A percentile compares a stretch with the other conserved stretches of the same genome.
Conservation (phyloP, 768 basidiomycete genomes). For the Pisolithus sp. region DNA sequence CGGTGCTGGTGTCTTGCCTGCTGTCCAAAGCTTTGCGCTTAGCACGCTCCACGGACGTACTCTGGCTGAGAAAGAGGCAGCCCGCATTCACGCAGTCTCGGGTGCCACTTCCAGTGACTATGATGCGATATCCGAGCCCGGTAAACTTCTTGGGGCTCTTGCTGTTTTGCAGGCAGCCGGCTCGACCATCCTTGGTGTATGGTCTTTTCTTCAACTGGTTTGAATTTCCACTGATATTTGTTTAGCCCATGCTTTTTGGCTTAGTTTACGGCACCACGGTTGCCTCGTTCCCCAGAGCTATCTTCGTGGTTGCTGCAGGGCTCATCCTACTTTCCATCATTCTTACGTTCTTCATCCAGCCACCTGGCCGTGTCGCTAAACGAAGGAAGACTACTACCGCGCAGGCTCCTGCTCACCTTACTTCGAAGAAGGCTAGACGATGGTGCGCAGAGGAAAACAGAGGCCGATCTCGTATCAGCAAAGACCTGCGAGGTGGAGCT, state of each 20-base stretch:
- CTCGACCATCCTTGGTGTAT: conserved; percentile 51
- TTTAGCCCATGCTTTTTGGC: conserved; percentile 67
- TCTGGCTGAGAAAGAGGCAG: conserved; percentile 30
- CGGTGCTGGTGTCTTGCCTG: conserved; percentile 63
- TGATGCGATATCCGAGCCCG: conserved; percentile 35
- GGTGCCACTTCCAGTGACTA: conserved; percentile 4
- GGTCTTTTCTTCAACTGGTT: conserved; percentile 6
- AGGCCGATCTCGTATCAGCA: conserved; percentile 30
- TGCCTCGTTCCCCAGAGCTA: conserved; percentile 56
- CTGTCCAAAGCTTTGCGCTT: conserved; percentile 67
- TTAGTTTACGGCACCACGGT: conserved; percentile 61
- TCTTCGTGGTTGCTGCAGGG: conserved; percentile 56
- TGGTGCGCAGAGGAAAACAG: conserved; percentile 13
- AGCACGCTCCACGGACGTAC: conserved; percentile 44
- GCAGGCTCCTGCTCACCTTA: conserved; percentile 1
- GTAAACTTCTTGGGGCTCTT: conserved; percentile 66
- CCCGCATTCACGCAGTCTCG: conserved; percentile 5
- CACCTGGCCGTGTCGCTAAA: conserved; percentile 23
- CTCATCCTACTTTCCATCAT: conserved; percentile 46
- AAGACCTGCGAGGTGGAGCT: conserved; percentile 33
- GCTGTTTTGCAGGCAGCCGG: conserved; percentile 61
- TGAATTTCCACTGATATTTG: neutral
- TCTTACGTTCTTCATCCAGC: conserved; percentile 38
- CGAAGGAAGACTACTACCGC: conserved; percentile 6
- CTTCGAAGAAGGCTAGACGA: conserved; percentile 7